phyloP scores from a whole-genome alignment of 2,329 filamentous ascomycete genomes.

The Colletotrichum sp. region DNA sequence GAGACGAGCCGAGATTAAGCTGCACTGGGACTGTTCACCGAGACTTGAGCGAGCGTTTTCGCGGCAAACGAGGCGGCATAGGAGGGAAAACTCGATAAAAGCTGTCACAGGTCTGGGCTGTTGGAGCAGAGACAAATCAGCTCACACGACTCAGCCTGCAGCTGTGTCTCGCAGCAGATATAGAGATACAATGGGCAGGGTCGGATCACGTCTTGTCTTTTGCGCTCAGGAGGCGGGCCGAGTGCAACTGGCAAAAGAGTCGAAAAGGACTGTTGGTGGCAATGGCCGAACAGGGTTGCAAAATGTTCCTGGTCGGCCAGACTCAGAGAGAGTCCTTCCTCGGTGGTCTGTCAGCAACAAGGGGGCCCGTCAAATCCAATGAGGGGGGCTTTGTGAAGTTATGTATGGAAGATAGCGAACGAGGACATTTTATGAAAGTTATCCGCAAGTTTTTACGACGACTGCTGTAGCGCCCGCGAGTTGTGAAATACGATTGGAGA shows the following conservation, averaged over 20 bases:
- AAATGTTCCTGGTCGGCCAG: neutral
- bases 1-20: conserved; percentile 7
- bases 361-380: neutral
- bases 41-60: neutral
- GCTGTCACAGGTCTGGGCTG: neutral
- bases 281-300: neutral
- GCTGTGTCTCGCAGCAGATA: conserved; percentile 1
- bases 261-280: neutral
- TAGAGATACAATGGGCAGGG: neutral
- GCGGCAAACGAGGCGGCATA: neutral
- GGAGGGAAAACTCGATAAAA: neutral
- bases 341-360: neutral
- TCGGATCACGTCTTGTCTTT: neutral
- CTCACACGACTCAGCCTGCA: neutral
- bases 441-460: neutral
- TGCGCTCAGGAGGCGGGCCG: neutral
- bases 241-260: neutral
- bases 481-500: neutral
- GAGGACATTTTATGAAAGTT: neutral
- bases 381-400: neutral
- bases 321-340: neutral
- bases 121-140: neutral
- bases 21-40: neutral
- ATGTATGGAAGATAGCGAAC: neutral
- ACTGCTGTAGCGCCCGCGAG: neutral